Conservation (phyloP, 2,329 filamentous ascomycete species). For the Fusarium sp. region DNA sequence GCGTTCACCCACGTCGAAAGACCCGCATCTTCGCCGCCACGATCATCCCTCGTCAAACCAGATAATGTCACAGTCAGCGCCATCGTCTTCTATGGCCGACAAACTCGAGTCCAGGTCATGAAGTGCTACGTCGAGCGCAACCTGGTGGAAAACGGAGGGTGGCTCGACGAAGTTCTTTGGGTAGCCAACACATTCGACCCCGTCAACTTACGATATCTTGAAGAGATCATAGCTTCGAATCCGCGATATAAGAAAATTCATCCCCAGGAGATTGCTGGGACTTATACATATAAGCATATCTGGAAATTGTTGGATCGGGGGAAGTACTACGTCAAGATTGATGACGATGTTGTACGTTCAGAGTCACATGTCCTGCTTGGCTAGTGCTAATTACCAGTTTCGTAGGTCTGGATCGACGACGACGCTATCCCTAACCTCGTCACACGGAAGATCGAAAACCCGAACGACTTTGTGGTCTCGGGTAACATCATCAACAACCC, state of each 20-base stretch:
- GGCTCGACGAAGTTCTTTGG: constrained; percentile 37
- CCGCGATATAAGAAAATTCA: constrained; percentile 31
- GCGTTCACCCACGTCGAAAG: neutral
- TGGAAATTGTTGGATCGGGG: constrained; percentile 34
- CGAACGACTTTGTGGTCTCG: constrained; percentile 29
- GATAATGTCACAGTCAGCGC: constrained; percentile 30
- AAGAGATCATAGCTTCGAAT: constrained; percentile 29
- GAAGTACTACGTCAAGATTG: constrained; percentile 41
- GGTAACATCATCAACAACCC: constrained; percentile 39
- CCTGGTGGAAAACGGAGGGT: constrained; percentile 34
- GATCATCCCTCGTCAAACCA: constrained; percentile 11
- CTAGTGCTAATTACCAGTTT: constrained; percentile 1
- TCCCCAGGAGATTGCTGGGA: constrained; percentile 9
- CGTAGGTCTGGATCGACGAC: constrained; percentile 36
- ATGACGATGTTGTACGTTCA: constrained; percentile 28
- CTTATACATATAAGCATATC: constrained; percentile 33
- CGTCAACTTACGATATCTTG: constrained; percentile 25
- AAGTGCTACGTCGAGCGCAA: constrained; percentile 38
- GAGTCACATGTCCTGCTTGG: neutral
- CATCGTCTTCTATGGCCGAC: constrained; percentile 33
- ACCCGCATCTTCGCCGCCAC: neutral
- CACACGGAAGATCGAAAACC: constrained; percentile 23
- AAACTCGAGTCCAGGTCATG: constrained; percentile 23
- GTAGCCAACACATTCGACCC: constrained; percentile 24
- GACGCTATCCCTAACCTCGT: constrained; percentile 31